Evolutionary conservation across 2,329 filamentous ascomycete genomes (phyloP), one percentile per base, ranked within the genome.

Genomic region (Hypoxylon sp.): DNA sequence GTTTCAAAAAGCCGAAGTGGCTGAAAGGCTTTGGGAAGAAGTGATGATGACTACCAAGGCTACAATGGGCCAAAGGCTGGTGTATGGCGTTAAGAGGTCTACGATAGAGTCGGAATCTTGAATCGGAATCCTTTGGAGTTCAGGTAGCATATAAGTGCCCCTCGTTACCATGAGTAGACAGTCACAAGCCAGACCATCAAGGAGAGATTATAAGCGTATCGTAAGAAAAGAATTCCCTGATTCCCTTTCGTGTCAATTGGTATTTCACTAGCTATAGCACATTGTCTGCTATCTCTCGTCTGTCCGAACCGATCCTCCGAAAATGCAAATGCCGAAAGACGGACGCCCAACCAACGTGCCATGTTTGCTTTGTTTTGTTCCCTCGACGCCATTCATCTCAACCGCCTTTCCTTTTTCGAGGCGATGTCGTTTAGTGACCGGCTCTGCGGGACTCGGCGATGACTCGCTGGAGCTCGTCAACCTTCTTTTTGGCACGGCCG

Each of bases 401-500:
- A 62, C 32, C 46, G 49, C 50, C 64, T 32, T 47, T 4, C 26
- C 34, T 32, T 39, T 47, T 41, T 64, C 61, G 47, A 64, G 57
- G 52, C 46, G 32, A 52, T 44, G 39, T 62, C 56, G 68, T 79
- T 87, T 87, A 88, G 82, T 88, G 85, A 74, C 77, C 83, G 70
- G 81, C 79, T 76, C 85, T 82, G 84, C 94, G 94, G 80, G 94
- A 90, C 87, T 98, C 95, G 78, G 94, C 93, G 80, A 99, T 99
- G 83, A 99, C 92, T 78, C 92, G 89, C 85, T 93, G 92, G 85
- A 99, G 93, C 87, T 98, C 94, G 81, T 99, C 95, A 75, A 99
- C 95, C 94, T 99, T 99, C 82, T 88, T 90, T 94, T 99, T 99
- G 79, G 94, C 94, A 83, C 95, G 94, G 79, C 92, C 92, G 84